Percentiles rank a stretch among this genome's conserved stretches.
Evolutionary conservation across 2,329 filamentous ascomycete species (phyloP).

Genomic region (Aspergillaceae sp.): DNA sequence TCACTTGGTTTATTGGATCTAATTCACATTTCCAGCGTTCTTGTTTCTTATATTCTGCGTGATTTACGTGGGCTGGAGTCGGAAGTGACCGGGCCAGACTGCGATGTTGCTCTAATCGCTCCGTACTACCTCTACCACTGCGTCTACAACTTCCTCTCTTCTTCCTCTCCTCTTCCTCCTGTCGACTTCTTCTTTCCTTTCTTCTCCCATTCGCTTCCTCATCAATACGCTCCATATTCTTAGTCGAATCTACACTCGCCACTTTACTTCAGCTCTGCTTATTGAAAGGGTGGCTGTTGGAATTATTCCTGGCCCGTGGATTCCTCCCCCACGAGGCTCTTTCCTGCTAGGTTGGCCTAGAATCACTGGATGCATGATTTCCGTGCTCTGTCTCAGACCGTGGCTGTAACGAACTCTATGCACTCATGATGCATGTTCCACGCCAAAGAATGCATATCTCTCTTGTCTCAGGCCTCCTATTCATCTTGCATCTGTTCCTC

Average conservation of each 20-base stretch:
- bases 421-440: neutral
- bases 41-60: neutral
- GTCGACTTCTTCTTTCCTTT: neutral
- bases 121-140: neutral
- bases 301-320: neutral
- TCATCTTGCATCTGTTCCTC: constrained; percentile 13
- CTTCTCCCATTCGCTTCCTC: neutral
- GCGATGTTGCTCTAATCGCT: neutral
- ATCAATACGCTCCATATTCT: neutral
- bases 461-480: constrained; percentile 1
- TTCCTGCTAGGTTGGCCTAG: neutral
- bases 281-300: too few relatives aligned
- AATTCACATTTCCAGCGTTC: too few relatives aligned
- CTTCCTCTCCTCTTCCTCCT: neutral
- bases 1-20: too few relatives aligned
- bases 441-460: neutral
- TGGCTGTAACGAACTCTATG: neutral
- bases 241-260: too few relatives aligned
- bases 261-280: too few relatives aligned
- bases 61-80: neutral
- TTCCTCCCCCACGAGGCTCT: neutral
- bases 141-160: too few relatives aligned
- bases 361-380: neutral
- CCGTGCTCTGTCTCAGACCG: neutral
- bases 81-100: neutral